Percentiles rank a stretch among this genome's conserved stretches.
Conservation (phyloP, 2,329 filamentous ascomycete genomes). For the Aureobasidium sp. region DNA sequence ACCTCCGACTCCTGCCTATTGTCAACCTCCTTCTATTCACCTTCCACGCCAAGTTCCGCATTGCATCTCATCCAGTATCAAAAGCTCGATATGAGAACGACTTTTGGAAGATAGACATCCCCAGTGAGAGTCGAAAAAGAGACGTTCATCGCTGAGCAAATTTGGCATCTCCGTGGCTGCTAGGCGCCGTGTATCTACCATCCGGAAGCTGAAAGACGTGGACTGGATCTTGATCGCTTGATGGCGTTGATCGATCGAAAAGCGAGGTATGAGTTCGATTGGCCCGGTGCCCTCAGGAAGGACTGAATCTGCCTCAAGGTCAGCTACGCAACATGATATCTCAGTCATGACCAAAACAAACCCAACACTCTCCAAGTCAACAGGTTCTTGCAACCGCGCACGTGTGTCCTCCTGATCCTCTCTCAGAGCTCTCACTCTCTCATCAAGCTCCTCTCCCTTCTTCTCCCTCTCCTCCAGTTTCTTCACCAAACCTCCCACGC, state of each 20-base stretch:
- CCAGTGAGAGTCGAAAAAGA: too few relatives aligned
- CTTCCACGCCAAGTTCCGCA: too few relatives aligned
- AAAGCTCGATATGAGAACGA: too few relatives aligned
- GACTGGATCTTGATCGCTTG: neutral
- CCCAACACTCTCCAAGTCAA: neutral
- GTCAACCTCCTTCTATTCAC: neutral
- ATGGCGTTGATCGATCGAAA: neutral
- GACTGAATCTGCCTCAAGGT: neutral
- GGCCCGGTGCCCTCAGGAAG: neutral
- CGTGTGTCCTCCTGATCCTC: neutral
- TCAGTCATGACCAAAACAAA: neutral
- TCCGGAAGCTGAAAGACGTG: too few relatives aligned
- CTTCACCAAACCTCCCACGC: neutral
- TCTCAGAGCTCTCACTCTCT: neutral
- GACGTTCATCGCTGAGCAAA: too few relatives aligned
- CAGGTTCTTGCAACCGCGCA: neutral
- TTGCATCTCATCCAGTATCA: neutral
- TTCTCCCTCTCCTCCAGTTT: neutral
- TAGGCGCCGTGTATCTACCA: too few relatives aligned
- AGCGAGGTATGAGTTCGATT: accelerated
- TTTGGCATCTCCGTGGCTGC: too few relatives aligned
- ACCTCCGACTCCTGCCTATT: neutral
- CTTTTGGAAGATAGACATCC: too few relatives aligned
- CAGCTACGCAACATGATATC: neutral
- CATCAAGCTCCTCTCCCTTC: neutral